Conservation (phyloP, 202 grass and related monocot species). For the Carex arenaria region DNA sequence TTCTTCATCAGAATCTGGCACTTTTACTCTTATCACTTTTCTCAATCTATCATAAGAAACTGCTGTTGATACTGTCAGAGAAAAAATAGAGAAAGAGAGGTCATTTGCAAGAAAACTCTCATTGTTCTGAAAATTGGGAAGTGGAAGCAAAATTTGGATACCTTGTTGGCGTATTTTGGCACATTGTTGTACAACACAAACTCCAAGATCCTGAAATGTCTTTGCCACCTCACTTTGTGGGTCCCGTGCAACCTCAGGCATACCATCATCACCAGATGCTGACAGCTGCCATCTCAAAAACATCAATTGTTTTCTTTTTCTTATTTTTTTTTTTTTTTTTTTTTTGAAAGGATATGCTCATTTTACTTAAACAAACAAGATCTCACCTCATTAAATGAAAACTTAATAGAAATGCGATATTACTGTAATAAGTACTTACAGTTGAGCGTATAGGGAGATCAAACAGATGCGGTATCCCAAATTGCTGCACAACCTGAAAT, state of each 20-base stretch:
- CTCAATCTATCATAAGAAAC: slow-evolving; percentile 92
- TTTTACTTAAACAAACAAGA: not conserved
- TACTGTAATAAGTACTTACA: slow-evolving; percentile 43
- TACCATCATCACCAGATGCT: slow-evolving; percentile 86
- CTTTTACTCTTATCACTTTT: slow-evolving; percentile 90
- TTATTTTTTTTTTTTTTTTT: no score
- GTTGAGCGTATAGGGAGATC: slow-evolving; percentile 85
- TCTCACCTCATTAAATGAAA: not conserved
- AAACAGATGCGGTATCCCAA: slow-evolving; percentile 96
- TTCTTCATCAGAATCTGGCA: slow-evolving; percentile 93
- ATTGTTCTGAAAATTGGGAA: slow-evolving; percentile 4
- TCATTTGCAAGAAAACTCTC: slow-evolving; percentile 19
- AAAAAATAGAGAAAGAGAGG: slow-evolving; percentile 9
- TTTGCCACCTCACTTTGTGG: slow-evolving; percentile 88
- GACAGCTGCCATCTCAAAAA: slow-evolving; percentile 53
- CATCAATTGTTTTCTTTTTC: not conserved
- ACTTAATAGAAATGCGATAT: not conserved
- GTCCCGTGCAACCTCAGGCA: slow-evolving; percentile 82
- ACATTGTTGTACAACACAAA: slow-evolving; percentile 97
- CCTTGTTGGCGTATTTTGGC: slow-evolving; percentile 99
- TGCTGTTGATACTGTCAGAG: slow-evolving; percentile 80
- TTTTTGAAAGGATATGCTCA: not conserved
- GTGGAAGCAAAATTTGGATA: slow-evolving; percentile 8
- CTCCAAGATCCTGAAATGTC: slow-evolving; percentile 94
- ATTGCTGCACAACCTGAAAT: slow-evolving; percentile 96